Evolutionary conservation across 2,329 filamentous ascomycete species (phyloP).

Genomic region (Trichothecium sympodiale): DNA sequence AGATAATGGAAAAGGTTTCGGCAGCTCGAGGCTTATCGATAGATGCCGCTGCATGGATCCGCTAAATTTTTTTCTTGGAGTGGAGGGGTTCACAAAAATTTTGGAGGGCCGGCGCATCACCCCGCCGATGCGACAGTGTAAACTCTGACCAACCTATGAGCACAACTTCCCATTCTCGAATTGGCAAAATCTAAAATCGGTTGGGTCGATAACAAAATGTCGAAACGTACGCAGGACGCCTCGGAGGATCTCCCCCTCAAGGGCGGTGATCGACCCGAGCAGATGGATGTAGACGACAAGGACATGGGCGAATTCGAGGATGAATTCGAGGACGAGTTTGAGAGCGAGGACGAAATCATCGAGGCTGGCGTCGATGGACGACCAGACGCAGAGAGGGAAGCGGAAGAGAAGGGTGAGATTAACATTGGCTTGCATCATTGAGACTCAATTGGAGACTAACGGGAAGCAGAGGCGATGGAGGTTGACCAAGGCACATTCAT

Average conservation of each 20-base stretch:
- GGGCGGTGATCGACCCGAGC: slow-evolving; percentile 48
- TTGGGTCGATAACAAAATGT: too few relatives aligned
- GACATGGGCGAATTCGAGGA: slow-evolving; percentile 83
- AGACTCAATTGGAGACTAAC: too few relatives aligned
- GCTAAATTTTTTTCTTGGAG: slow-evolving; percentile 1
- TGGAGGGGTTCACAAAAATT: slow-evolving; percentile 5
- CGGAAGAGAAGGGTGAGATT: slow-evolving; percentile 60
- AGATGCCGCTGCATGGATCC: neutral
- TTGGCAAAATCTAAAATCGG: neutral
- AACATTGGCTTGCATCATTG: too few relatives aligned
- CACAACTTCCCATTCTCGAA: neutral
- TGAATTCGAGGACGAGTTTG: slow-evolving; percentile 86
- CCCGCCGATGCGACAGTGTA: too few relatives aligned
- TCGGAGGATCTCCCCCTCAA: slow-evolving; percentile 42
- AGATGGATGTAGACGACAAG: slow-evolving; percentile 54
- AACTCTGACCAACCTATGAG: neutral
- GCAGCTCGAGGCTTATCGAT: too few relatives aligned
- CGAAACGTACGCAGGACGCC: slow-evolving; percentile 46
- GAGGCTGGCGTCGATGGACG: slow-evolving; percentile 90
- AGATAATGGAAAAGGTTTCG: too few relatives aligned
- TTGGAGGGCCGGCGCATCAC: neutral
- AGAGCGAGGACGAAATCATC: slow-evolving; percentile 81
- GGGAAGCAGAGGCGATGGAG: slow-evolving; percentile 63
- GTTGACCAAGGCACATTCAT: slow-evolving; percentile 89
- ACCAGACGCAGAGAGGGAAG: slow-evolving; percentile 85